Evolutionary conservation across 2,329 filamentous ascomycete species (phyloP), one percentile per base, ranked within the genome.

Genomic region (Ophiostoma tasmaniense): DNA sequence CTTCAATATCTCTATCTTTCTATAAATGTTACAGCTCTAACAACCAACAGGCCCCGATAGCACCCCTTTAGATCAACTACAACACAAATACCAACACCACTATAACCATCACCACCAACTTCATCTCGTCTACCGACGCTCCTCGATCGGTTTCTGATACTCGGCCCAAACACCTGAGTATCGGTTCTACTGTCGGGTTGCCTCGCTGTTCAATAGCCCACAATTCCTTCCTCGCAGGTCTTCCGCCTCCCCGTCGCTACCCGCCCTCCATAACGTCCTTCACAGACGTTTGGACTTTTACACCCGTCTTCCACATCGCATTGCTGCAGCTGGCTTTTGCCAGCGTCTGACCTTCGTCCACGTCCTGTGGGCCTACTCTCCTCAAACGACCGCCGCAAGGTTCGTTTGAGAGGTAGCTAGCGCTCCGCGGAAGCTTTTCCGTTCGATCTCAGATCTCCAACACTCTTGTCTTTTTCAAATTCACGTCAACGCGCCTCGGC

Each of bases 371-470:
- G 92, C 91, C 92, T 95, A 93, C 92, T 95, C 90, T 93, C 64
- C 91, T 93, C 91, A 91, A 88, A 86, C 92, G 91, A 85, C 91
- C 90, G 85, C 89, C 88, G 87, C 90, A 92, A 90, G 87, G 90
- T 93, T 93, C 92, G 91, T 94, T 92, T 96, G 92, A 88, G 92
- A 86, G 88, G 91, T 89, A 96, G 93, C 92, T 90, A 93, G 92
- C 91, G 93, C 92, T 95, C 90, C 90, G 90, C 89, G 85, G 86
- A 87, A 84, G 83, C 74, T 72, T 50, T 59, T 61, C 42, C 62
- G 39, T 67, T 50, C 39, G 39, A 55, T 25, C 13, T 35, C 25
- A 4, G 30, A 62, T 61, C 35, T 52, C 28, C 35, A 39, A 28
- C 25, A 59, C 22, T 33, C 17, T 33, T 8, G 45, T 25, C 22